Base-by-base conservation (phyloP, 768 basidiomycete genomes). In the Phanerodontia chrysosporium region DNA sequence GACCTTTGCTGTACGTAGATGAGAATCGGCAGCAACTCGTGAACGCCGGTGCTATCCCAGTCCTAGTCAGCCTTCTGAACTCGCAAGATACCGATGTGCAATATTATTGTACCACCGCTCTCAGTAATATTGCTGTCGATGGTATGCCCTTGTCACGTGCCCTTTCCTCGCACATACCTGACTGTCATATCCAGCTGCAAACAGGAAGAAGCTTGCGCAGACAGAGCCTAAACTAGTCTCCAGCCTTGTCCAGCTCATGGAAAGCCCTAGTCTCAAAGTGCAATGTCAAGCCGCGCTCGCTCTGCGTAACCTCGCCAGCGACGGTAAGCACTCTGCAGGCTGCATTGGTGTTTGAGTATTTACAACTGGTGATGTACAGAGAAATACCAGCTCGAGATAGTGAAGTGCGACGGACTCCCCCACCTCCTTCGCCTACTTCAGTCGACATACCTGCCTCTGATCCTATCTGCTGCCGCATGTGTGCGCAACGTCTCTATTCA, bases 401-500 rank as follows among this genome's bases (percentile, higher is more conserved):
- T 99, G 68, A 95, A 93, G 72, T 87, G 92, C 35, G 92, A 96
- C 61, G 97, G 97, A 48, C 82, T 99, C 18, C 84, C 89, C 54
- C 89, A 96, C 6, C 83, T 99, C 35, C 84, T 98, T 45, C 92
- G 97, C 49, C 88, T 99, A 29, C 80, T 99, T 28, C 93, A 95
- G 71, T 98, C 96, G 1, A 91, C 95, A 2, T 99, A 97, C 71
- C 89, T 98, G 24, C 97, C 97, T 22, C 86, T 98, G 63, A 98
- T 99, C 66, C 85, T 99, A 45, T 98, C 97, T 2, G 93, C 96
- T 46, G 97, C 97, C 46, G 97, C 97, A 0, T 99, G 97, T 70
- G 96, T 98, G 49, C 92, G 97, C 61, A 99, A 99, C 68, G 97
- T 99, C 32, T 98, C 96, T 7, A 99, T 98, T 59, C 97, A 98